Conservation (phyloP, 805 yeast genomes). For the Hanseniaspora singularis region DNA sequence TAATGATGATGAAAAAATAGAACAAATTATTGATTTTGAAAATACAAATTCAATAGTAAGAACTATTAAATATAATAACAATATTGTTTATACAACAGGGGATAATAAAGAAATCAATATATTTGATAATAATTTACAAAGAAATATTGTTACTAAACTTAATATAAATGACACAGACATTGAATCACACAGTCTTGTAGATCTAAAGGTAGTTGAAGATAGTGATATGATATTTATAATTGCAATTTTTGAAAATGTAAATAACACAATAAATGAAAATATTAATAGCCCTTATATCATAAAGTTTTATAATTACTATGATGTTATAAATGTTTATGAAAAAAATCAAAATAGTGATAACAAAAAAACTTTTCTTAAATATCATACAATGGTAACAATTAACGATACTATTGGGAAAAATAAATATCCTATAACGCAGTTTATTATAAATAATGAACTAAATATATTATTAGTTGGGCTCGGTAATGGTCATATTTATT, state of each 20-base stretch:
- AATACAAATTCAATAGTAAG: neutral
- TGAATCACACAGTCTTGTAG: neutral
- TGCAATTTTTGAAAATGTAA: neutral
- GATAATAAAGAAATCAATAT: neutral
- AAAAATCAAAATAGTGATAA: neutral
- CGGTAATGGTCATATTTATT: conserved; percentile 69
- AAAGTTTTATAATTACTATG: conserved; percentile 1
- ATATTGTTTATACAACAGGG: neutral
- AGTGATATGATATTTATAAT: neutral
- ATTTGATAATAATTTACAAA: neutral
- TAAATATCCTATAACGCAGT: conserved; percentile 42
- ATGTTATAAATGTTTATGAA: too few species aligned
- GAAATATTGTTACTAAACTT: neutral
- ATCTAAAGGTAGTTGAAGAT: neutral
- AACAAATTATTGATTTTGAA: neutral
- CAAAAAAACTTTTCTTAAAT: neutral
- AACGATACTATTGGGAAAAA: conserved; percentile 27
- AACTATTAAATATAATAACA: neutral
- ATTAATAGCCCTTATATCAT: conserved; percentile 11
- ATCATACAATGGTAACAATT: conserved; percentile 9
- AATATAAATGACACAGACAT: conserved; percentile 6
- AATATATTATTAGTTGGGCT: conserved; percentile 40
- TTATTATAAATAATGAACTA: conserved; percentile 49
- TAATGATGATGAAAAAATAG: neutral
- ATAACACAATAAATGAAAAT: neutral